Evolutionary conservation across 352 stramenopile genomes (phyloP).

Genomic region (Phytophthora podocarpi): DNA sequence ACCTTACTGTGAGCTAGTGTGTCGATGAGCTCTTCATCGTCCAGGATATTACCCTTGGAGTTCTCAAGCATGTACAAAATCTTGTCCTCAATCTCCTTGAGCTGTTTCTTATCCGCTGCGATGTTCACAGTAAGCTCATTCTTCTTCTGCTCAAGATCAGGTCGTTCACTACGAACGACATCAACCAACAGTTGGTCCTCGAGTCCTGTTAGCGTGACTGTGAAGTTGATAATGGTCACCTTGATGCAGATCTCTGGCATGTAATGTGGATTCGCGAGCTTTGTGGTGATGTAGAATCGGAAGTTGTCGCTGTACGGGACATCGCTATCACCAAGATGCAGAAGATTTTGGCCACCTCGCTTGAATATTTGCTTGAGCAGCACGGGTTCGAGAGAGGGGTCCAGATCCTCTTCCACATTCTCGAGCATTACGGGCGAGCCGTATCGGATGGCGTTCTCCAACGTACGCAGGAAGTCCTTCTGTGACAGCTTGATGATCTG

Average conservation of each 20-base stretch:
- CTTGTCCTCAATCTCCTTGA: slow-evolving; percentile 96
- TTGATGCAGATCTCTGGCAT: slow-evolving; percentile 96
- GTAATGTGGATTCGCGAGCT: slow-evolving; percentile 94
- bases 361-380: slow-evolving; percentile 95
- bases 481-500: slow-evolving; percentile 95
- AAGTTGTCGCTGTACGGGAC: slow-evolving; percentile 94
- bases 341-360: slow-evolving; percentile 83
- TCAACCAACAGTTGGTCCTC: slow-evolving; percentile 94
- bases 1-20: slow-evolving; percentile 90
- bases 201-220: slow-evolving; percentile 90
- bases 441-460: slow-evolving; percentile 93
- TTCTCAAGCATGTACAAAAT: slow-evolving; percentile 95
- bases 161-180: slow-evolving; percentile 91
- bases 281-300: slow-evolving; percentile 94
- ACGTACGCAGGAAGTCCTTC: slow-evolving; percentile 91
- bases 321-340: slow-evolving; percentile 92
- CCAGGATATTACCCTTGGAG: slow-evolving; percentile 93
- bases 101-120: slow-evolving; percentile 90
- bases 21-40: slow-evolving; percentile 94
- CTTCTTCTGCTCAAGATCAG: slow-evolving; percentile 93
- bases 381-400: slow-evolving; percentile 93
- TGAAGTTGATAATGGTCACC: slow-evolving; percentile 96
- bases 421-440: slow-evolving; percentile 92
- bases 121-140: slow-evolving; percentile 94
- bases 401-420: slow-evolving; percentile 94